These are phyloP conservation scores for Globisporangium nunn DNA, from an alignment of 352 stramenopile species.

Conservation along the genomic window DNA sequence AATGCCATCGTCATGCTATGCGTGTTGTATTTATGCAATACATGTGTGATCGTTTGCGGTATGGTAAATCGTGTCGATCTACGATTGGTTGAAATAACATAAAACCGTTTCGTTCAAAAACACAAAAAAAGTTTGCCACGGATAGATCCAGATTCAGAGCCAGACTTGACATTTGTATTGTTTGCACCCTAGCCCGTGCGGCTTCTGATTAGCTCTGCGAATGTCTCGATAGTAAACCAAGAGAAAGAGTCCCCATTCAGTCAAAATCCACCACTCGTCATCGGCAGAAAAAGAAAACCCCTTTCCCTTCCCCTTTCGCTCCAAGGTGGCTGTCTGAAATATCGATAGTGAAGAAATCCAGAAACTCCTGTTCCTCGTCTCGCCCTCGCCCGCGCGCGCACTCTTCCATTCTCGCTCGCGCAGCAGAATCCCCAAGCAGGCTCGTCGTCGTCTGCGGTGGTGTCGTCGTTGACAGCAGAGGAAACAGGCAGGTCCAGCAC, in stretches of 20 bases:
- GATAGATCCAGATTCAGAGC: background rate
- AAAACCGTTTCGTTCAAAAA: too few relatives aligned
- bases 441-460: background rate
- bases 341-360: conserved; percentile 1
- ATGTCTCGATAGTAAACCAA: too few relatives aligned
- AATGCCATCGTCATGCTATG: too few relatives aligned
- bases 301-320: conserved; percentile 1
- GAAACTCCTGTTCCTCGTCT: background rate
- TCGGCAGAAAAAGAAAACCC: background rate
- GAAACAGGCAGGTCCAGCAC: background rate
- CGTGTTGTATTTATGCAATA: too few relatives aligned
- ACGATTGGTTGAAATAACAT: too few relatives aligned
- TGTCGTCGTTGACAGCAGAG: too few relatives aligned
- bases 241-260: background rate
- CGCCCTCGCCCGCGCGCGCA: too few relatives aligned
- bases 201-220: background rate
- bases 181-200: background rate
- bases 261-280: background rate
- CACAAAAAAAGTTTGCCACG: too few relatives aligned
- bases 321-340: background rate
- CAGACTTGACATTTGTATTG: background rate
- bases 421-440: background rate
- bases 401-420: conserved; percentile 2
- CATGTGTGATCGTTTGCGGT: too few relatives aligned
- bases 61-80: too few relatives aligned